Evolutionary conservation across 2,329 filamentous ascomycete genomes (phyloP).

Genomic region (Penicillium rolfsii): DNA sequence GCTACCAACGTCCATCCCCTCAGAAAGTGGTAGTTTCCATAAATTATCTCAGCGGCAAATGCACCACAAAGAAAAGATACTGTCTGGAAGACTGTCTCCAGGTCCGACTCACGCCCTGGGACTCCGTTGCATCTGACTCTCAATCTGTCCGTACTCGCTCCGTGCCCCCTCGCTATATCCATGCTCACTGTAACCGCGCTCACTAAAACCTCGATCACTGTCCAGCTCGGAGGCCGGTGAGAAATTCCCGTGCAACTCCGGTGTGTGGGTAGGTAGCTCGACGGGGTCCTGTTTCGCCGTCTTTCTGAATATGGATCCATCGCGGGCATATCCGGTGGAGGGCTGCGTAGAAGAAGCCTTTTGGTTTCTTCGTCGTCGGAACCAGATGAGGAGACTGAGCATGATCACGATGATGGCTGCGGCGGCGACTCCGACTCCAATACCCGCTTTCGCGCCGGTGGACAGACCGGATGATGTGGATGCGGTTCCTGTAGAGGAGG

Average conservation of each 20-base stretch:
- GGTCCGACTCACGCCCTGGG: background rate
- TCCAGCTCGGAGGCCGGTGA: background rate
- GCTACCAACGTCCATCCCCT: background rate
- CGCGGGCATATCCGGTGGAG: background rate
- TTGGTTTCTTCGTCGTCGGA: background rate
- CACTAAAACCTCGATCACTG: background rate
- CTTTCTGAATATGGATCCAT: background rate
- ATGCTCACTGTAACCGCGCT: background rate
- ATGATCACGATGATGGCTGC: background rate
- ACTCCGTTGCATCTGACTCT: background rate
- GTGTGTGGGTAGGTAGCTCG: background rate
- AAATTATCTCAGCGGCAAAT: background rate
- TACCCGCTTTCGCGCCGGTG: conserved; percentile 3
- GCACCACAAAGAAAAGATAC: background rate
- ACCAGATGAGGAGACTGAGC: background rate
- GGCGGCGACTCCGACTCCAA: background rate
- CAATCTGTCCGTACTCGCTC: background rate
- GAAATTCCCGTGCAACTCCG: background rate
- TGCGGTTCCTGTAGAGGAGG: background rate
- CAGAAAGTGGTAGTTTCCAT: background rate
- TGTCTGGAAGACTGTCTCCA: background rate
- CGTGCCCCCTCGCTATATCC: background rate
- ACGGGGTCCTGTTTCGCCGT: background rate
- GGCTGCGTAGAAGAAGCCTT: background rate
- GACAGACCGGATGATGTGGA: conserved; percentile 1